Evolutionary conservation across 202 grass and related monocot species (phyloP).

Genomic region (Carex arenaria): DNA sequence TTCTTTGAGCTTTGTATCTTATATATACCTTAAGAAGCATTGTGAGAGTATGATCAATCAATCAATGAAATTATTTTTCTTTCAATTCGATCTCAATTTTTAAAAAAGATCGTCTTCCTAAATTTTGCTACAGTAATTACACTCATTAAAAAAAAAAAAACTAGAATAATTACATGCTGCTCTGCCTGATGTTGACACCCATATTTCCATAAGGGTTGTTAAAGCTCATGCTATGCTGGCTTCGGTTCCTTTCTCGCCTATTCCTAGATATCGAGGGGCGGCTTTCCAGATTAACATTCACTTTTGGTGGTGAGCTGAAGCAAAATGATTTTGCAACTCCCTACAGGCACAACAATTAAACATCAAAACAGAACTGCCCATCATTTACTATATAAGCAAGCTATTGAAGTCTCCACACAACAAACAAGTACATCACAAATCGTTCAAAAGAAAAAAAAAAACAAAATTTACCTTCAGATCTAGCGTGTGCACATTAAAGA

Average conservation of each 20-base stretch:
- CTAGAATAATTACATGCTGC: background rate
- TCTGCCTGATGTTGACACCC: background rate
- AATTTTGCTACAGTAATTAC: background rate
- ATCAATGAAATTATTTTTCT: no score
- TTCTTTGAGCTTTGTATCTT: no score
- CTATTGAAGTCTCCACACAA: background rate
- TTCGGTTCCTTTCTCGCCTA: background rate
- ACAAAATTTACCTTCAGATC: conserved; percentile 10
- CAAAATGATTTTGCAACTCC: conserved; percentile 12
- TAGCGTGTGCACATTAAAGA: conserved; percentile 15
- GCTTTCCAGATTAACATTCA: conserved; percentile 3
- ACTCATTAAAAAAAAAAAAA: no score
- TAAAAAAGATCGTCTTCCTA: no score
- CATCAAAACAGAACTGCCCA: background rate
- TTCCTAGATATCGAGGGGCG: background rate
- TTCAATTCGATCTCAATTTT: no score
- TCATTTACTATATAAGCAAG: background rate
- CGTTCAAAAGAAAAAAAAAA: background rate
- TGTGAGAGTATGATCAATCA: no score
- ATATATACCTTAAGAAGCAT: no score
- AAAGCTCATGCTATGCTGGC: background rate
- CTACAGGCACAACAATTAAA: background rate
- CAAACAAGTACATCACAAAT: background rate
- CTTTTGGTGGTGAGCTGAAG: conserved; percentile 10
- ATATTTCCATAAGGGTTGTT: background rate